Evolutionary conservation across 179 eudicot genomes (phyloP), one percentile per base, ranked within the genome.

Genomic region (Spinacia oleracea): DNA sequence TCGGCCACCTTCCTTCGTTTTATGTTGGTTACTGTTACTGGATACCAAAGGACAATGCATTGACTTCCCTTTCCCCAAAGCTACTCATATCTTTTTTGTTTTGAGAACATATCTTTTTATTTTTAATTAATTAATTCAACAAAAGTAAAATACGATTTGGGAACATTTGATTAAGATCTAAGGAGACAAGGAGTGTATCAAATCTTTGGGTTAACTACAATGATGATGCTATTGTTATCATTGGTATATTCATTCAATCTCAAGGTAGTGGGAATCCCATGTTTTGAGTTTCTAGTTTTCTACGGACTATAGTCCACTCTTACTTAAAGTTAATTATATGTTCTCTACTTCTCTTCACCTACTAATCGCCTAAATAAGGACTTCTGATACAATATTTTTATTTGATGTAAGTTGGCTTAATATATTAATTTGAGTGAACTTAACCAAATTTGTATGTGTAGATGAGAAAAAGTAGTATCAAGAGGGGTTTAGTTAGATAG

Each of bases 31-130:
- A 71, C 75, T 71, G 60, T 71, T 48, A 31, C 60, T 48, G 32
- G 75, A 71, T 71, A 48, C 75, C 74, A 70, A 70, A 46, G 55
- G 75, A 29, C 75, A n/a, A 50, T 71, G 75, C 75, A 71, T 71
- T 71, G 75, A 71, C 75, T 71, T 43, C 31, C 23, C 23, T 71
- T 71, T 71, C 18, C 15, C 31, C 75, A 27, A 31, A 43, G 42
- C 59, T 50, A 1, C 50, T 6, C 2, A 0, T 48, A 12, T 48
- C 53, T 43, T 42, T 69, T 45, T 43, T 46, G n/a, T 31, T 7
- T 64, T 34, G 15, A 25, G 4, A 59, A 18, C 70, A 34, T 18
- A 29, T 65, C 25, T 65, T 34, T 64, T 34, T 65, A 34, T 65
- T 65, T 38, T 65, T 65, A 64, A 34, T 34, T 31, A 23, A 38